These are phyloP conservation scores for Emericellopsis cladophorae DNA, from an alignment of 2,329 filamentous ascomycete species.

Conservation along the genomic window DNA sequence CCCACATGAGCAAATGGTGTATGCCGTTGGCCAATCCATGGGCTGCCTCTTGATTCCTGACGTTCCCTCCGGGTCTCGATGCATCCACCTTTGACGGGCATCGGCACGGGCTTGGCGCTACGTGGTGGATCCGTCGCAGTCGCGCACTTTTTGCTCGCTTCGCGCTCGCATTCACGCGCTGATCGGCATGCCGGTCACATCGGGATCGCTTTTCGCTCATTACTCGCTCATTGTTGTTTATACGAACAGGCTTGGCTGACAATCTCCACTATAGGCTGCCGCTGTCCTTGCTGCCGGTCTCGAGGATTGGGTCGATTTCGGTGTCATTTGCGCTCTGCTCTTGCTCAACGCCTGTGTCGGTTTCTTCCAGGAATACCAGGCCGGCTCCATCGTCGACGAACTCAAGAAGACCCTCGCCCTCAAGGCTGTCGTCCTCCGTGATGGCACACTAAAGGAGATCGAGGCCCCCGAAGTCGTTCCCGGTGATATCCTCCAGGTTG, in stretches of 20 bases:
- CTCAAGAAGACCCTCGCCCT: slow-evolving; percentile 83
- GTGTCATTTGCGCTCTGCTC: slow-evolving; percentile 75
- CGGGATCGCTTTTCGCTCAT: background rate
- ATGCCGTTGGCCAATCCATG: no score
- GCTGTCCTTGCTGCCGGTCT: slow-evolving; percentile 74
- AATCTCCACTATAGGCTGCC: slow-evolving; percentile 38
- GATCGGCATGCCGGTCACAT: background rate
- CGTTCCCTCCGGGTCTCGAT: no score
- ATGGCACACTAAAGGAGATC: slow-evolving; percentile 62
- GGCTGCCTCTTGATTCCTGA: no score
- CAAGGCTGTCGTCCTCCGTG: slow-evolving; percentile 77
- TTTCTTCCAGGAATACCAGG: slow-evolving; percentile 83
- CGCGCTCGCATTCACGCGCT: background rate
- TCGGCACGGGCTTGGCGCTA: no score
- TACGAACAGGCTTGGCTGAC: slow-evolving; percentile 10
- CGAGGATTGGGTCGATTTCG: slow-evolving; percentile 84
- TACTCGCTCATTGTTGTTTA: background rate
- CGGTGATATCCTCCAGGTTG: slow-evolving; percentile 79
- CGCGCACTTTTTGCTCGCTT: background rate
- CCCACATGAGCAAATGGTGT: slow-evolving; percentile 12
- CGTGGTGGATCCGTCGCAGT: background rate
- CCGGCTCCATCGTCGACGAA: slow-evolving; percentile 81
- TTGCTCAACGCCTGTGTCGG: slow-evolving; percentile 76
- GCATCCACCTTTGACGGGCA: no score
- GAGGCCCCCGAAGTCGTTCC: slow-evolving; percentile 77